Conservation (phyloP, 2,329 filamentous ascomycete genomes). For the Zymoseptoria pseudotritici region DNA sequence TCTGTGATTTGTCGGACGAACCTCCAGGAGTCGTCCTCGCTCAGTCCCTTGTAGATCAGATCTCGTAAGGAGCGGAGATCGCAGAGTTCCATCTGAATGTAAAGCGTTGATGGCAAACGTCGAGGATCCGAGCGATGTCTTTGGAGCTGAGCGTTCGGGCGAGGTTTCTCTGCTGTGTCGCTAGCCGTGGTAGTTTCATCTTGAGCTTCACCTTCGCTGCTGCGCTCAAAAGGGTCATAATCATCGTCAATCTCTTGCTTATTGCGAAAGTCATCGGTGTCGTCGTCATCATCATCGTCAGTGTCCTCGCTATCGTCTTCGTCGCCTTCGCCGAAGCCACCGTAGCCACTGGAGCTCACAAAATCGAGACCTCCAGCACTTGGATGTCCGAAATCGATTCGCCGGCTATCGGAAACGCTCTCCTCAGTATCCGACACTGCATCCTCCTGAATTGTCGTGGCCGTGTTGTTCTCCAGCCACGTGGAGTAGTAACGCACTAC, state of each 20-base stretch:
- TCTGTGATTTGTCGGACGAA: conserved; percentile 87
- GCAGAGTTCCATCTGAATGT: conserved; percentile 99
- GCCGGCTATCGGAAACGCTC: conserved; percentile 44
- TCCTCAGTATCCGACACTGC: conserved; percentile 21
- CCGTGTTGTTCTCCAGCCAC: conserved; percentile 71
- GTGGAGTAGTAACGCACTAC: conserved; percentile 89
- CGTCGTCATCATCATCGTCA: conserved; percentile 48
- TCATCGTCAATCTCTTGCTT: conserved; percentile 6
- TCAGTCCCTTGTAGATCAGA: conserved; percentile 68
- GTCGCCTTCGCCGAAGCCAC: conserved; percentile 70
- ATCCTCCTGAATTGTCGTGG: conserved; percentile 17
- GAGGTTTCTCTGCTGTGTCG: neutral
- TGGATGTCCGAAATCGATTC: conserved; percentile 50
- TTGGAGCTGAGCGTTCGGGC: conserved; percentile 22
- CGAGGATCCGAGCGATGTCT: conserved; percentile 41
- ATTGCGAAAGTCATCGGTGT: conserved; percentile 34
- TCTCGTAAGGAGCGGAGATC: conserved; percentile 88
- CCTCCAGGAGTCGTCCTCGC: conserved; percentile 77
- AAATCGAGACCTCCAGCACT: conserved; percentile 84
- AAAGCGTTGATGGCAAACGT: conserved; percentile 65
- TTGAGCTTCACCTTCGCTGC: conserved; percentile 31
- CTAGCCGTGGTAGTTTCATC: conserved; percentile 25
- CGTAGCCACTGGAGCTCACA: conserved; percentile 76
- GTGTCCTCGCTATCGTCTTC: conserved; percentile 35
- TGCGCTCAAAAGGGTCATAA: conserved; percentile 18